Base-by-base conservation (phyloP, 768 basidiomycete genomes). In the Zangia roseola region DNA sequence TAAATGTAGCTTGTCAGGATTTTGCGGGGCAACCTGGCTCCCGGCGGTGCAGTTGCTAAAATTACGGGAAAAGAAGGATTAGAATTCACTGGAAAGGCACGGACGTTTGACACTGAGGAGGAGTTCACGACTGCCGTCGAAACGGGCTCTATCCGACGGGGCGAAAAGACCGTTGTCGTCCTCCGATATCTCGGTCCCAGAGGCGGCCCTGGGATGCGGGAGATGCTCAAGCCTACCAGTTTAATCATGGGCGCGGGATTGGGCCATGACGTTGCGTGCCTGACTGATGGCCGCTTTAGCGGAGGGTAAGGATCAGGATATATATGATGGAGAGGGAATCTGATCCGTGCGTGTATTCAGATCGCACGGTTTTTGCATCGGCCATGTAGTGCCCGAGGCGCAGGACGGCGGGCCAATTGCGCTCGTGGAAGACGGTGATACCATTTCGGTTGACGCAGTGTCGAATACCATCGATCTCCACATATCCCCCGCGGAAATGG, bases 211-310 rank as follows among this genome's bases (percentile, higher is more conserved):
- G 93, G 94, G 54, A 99, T 99, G 95, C 95, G 94, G 42, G 97
- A 99, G 75, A 99, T 99, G 97, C 78, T 98, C 50, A 97, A 97
- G 68, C 94, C 94, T 21, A 98, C 95, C 26, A 91, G 91, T 74
- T 68, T 98, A 62, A 94, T 99, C 69, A 98, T 99, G 91, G 97
- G 97, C 47, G 97, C 97, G 12, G 97, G 97, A 10, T 78, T 98
- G 10, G 97, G 97, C 10, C 74, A 88, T 56, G 95, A 98, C 59
- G 97, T 98, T 41, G 95, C 95, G 33, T 97, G 92, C 69, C 70
- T 99, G 56, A 99, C 97, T 16, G 95, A 99, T 71, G 97, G 97
- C 43, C 84, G 97, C 56, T 99, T 99, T 77, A 92, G 90, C 66
- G 94, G 94, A 74, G 94, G 94, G 93, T 97, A 61, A 71, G 86